Conservation (phyloP, 257 asterid species). For the Leonotis leonurus region DNA sequence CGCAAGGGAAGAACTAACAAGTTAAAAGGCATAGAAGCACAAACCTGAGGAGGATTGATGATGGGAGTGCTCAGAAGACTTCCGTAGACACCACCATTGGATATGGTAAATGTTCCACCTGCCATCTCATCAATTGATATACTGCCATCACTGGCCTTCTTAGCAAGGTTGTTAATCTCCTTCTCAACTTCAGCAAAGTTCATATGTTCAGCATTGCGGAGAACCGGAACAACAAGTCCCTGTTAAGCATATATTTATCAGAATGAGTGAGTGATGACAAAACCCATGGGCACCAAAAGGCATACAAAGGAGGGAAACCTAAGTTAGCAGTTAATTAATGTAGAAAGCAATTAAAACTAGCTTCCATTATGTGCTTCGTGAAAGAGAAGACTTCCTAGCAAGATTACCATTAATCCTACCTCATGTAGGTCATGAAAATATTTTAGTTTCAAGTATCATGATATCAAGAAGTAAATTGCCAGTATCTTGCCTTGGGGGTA, state of each 20-base stretch:
- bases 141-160: constrained; percentile 84
- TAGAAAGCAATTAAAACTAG: neutral
- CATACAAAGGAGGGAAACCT: neutral
- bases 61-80: constrained; percentile 96
- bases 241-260: constrained; percentile 22
- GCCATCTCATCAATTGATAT: constrained; percentile 99
- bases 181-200: constrained; percentile 96
- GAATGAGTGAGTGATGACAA: neutral
- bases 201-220: constrained; percentile 81
- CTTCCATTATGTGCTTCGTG: neutral
- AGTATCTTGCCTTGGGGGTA: constrained; percentile 73
- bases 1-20: neutral
- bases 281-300: neutral
- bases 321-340: neutral
- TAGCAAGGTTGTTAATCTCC: constrained; percentile 76
- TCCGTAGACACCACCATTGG: constrained; percentile 98
- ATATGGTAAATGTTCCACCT: constrained; percentile 91
- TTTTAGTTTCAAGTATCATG: neutral
- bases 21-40: neutral
- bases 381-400: neutral
- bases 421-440: neutral
- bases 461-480: constrained; percentile 1
- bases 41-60: constrained; percentile 98
- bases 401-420: neutral
- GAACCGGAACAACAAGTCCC: constrained; percentile 98